Evolutionary conservation across 2,329 filamentous ascomycete genomes (phyloP).

Genomic region (Epichloe scottii): DNA sequence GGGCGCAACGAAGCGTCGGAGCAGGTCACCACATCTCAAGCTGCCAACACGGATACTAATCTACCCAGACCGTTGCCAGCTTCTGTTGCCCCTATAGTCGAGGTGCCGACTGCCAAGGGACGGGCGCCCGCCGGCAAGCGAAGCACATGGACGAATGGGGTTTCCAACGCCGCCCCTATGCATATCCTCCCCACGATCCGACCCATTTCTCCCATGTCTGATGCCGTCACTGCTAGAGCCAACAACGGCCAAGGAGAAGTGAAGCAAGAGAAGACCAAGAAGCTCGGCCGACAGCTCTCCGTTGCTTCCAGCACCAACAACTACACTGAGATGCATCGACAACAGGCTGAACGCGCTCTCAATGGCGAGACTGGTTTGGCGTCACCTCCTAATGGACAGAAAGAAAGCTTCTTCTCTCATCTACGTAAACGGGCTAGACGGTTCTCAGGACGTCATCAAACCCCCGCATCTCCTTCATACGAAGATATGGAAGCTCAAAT

Average conservation of each 20-base stretch:
- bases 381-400: constrained; percentile 67
- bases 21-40: constrained; percentile 32
- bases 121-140: constrained; percentile 56
- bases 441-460: constrained; percentile 83
- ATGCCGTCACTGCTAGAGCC: constrained; percentile 81
- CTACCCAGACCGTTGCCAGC: constrained; percentile 33
- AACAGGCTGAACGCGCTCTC: constrained; percentile 81
- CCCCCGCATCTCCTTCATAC: constrained; percentile 61
- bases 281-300: constrained; percentile 89
- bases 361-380: constrained; percentile 67
- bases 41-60: constrained; percentile 33
- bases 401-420: constrained; percentile 97
- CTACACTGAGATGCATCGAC: constrained; percentile 78
- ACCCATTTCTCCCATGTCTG: constrained; percentile 91
- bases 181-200: constrained; percentile 89
- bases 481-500: constrained; percentile 91
- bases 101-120: constrained; percentile 23
- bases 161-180: constrained; percentile 74
- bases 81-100: constrained; percentile 27
- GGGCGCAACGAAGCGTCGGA: constrained; percentile 61
- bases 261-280: constrained; percentile 58
- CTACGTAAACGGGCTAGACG: constrained; percentile 84
- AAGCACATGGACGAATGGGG: constrained; percentile 84
- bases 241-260: constrained; percentile 48
- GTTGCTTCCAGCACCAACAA: constrained; percentile 87